Conservation (phyloP, 2,329 filamentous ascomycete genomes). For the Colletotrichum kahawae region DNA sequence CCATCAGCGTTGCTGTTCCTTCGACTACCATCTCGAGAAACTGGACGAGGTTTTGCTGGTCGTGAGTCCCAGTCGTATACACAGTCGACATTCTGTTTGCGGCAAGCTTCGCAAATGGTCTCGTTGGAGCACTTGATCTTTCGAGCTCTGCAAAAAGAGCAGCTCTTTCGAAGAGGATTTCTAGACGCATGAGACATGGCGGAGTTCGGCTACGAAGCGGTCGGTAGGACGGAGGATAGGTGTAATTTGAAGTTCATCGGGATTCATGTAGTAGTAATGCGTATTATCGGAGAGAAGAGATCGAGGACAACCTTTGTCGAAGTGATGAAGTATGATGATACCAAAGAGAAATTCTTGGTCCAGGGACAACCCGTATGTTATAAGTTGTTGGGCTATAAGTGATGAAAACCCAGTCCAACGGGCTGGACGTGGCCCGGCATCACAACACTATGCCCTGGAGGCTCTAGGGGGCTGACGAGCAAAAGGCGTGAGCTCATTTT, state of each 20-base stretch:
- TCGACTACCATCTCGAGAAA: constrained; percentile 28
- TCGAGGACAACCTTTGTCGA: background rate
- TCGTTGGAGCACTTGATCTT: constrained; percentile 45
- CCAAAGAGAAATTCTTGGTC: background rate
- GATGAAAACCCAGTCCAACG: background rate
- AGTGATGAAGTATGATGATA: background rate
- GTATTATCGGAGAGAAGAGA: background rate
- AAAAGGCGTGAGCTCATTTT: background rate
- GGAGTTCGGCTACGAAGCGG: background rate
- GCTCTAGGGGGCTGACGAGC: background rate
- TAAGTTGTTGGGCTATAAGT: background rate
- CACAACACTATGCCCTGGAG: background rate
- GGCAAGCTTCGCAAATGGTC: constrained; percentile 41
- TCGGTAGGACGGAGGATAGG: accelerated
- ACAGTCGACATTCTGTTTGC: constrained; percentile 39
- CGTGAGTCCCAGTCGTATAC: constrained; percentile 42
- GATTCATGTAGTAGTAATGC: background rate
- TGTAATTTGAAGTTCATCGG: background rate
- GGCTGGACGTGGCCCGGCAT: background rate
- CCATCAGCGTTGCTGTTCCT: background rate
- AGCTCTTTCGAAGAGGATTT: constrained; percentile 38
- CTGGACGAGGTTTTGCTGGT: constrained; percentile 31
- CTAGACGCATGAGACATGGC: constrained; percentile 21
- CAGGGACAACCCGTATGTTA: background rate
- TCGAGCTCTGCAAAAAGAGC: constrained; percentile 40